Base-by-base conservation (phyloP, 176 grass and related monocot species). In the Triticum monococcum region DNA sequence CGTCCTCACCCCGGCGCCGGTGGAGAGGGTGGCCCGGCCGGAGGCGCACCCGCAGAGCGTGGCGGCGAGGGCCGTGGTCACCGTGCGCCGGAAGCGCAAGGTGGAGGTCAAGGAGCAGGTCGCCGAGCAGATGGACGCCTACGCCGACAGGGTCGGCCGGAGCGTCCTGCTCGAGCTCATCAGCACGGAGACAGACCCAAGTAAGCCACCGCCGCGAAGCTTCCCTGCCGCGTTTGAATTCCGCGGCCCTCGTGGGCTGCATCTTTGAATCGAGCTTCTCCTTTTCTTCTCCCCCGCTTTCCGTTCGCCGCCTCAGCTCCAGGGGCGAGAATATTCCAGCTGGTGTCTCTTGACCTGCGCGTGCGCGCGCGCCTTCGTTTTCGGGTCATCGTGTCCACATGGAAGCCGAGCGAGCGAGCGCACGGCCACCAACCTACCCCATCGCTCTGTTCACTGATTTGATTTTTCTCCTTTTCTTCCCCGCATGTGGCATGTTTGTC, bases 111-210 rank as follows among this genome's bases (percentile, higher is more conserved):
- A 83, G 75, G 81, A 80, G 30, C 85, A 82, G 0, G 64, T 93
- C 16, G 90, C 52, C 6, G 93, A 93, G 80, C 92, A 95, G 56
- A 13, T 95, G 9, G 97, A 97, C 73, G 92, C 97, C 0, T 93
- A 85, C 84, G 89, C 73, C 18, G 97, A 99, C 71, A 64, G 87
- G 68, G 32, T 97, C 38, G 89, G 94, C 26, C 65, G 85, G 9
- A 92, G 66, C 79, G 83, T 99, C 64, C 68, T 90, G 54, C 75
- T 97, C 37, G 90, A 99, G 83, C 92, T 99, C 82, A 41, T 99
- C 81, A 91, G 97, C 90, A 91, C 92, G 3, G 94, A 94, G 89
- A 94, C 78, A 4, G 94, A 99, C 65, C 84, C 84, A 5, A 89
- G 96, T 98, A 91, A 89, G 89, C 81, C 28, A 30, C 33, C 37